Evolutionary conservation across 1,139 yeast genomes (phyloP), one percentile per base, ranked within the genome.

Genomic region (Casaregolazyma suthepensis): DNA sequence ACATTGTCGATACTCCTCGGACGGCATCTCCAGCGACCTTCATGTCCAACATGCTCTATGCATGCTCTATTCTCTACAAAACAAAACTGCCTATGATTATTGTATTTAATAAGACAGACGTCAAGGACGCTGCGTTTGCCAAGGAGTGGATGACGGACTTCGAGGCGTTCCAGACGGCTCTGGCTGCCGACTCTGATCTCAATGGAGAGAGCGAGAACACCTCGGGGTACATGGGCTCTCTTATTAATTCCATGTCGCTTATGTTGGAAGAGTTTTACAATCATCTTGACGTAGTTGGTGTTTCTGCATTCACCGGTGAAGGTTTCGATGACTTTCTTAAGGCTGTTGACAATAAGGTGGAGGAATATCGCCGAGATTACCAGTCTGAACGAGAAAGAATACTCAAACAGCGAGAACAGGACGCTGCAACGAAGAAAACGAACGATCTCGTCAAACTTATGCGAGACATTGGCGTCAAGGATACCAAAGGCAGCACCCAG

Each of bases 131-230:
- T 0, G 83, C 80, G 52, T 90, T 90, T 71, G 97, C 96, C 29
- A 85, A 83, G 66, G 96, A 89, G 60, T 94, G 99, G 99, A 90
- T 94, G 98, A 80, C 85, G 3, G 99, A 94, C 70, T 94, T 94
- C 70, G 98, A 93, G 69, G 77, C 82, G 18, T 94, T 94, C 74
- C 99, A 93, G 69, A 74, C 72, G 42, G 96, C 96, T 1, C 74
- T 91, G 56, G 76, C 78, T 61, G 75, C 76, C 64, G 78, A 75
- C 55, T 79, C 69, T 38, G 84, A 86, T 46, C 70, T 81, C 54
- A 83, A 81, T 60, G 87, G 83, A 42, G 86, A 83, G 51, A 71
- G 76, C 10, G 87, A 87, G 19, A 76, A 82, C 61, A 87, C 91
- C 1, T 83, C 93, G 1, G 97, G 97, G 2, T 94, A 93, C 70